Evolutionary conservation across 768 basidiomycete genomes (phyloP), one percentile per base, ranked within the genome.

Genomic region (Lactarius quietus): DNA sequence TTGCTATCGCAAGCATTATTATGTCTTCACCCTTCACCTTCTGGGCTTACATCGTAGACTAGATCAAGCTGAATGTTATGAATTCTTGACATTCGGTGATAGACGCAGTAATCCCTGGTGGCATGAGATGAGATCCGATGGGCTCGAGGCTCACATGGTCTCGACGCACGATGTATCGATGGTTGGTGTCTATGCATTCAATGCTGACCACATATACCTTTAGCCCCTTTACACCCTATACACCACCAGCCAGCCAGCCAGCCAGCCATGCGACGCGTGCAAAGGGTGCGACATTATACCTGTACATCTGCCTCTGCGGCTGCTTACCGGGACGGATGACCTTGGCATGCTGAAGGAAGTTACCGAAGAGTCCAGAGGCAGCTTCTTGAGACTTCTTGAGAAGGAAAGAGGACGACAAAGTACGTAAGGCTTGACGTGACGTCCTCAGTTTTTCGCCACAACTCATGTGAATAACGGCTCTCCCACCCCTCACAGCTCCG

Each of bases 401-500:
- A 70, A 70, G 59, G 68, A 68, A 17, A 62, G 56, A 31, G 69
- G 68, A 63, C 26, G 69, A 70, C 23, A 62, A 66, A 51, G 69
- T 65, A 59, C 23, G 52, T 45, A 36, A 14, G 6, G n/a, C n/a
- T n/a, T n/a, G n/a, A n/a, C n/a, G n/a, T n/a, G n/a, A n/a, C n/a
- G 17, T 29, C 15, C 35, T 15, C 38, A 26, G 20, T 31, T 26
- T 35, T 18, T 45, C 20, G 7, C 14, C 8, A 26, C n/a, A 23
- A 5, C 52, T n/a, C 15, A n/a, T 6, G 29, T 28, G 57, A 28
- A 18, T 7, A 23, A 10, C 43, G 23, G 23, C 28, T 33, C 28
- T 29, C 29, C 23, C 15, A 14, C 23, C 54, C 17, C 6, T 28
- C 9, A 26, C 61, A 91, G 90, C 78, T 92, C 14, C 82, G 83